A percentile compares a stretch with the other conserved stretches of the same genome.
These are phyloP conservation scores for Syzygium aromaticum DNA, from an alignment of 345 rosid genomes.

Conservation along the genomic window DNA sequence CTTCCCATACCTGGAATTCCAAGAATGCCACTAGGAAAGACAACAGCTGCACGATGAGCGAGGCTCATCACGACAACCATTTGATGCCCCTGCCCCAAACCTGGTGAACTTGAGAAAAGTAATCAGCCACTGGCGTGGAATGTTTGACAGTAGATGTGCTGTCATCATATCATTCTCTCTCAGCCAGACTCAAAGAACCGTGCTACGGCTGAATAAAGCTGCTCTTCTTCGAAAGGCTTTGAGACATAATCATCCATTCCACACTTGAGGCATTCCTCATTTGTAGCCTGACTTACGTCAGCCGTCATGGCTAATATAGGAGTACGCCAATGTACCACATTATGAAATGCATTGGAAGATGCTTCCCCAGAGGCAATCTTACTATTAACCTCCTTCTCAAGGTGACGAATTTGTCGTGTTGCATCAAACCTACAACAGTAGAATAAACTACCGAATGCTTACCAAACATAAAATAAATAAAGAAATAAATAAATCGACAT, in stretches of 20 bases:
- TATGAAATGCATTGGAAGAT: slow-evolving; percentile 26
- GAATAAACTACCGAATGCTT: background rate
- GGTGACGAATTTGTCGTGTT: slow-evolving; percentile 51
- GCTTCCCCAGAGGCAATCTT: slow-evolving; percentile 44
- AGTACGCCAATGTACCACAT: slow-evolving; percentile 44
- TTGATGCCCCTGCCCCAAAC: background rate
- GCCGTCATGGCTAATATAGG: slow-evolving; percentile 96
- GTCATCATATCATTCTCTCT: background rate
- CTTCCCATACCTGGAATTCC: background rate
- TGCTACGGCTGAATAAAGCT: slow-evolving; percentile 72
- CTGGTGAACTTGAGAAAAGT: background rate
- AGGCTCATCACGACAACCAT: background rate
- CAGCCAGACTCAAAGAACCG: slow-evolving; percentile 46
- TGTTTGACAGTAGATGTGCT: background rate
- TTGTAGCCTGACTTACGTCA: slow-evolving; percentile 77
- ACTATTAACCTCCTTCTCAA: slow-evolving; percentile 44
- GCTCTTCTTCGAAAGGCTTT: slow-evolving; percentile 79
- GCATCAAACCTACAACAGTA: slow-evolving; percentile 69
- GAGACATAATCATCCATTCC: slow-evolving; percentile 89
- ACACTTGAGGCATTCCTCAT: slow-evolving; percentile 60
- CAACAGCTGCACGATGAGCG: background rate
- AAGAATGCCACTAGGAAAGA: background rate
- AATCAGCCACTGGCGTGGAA: slow-evolving; percentile 1
- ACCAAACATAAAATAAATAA: background rate
- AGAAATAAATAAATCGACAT: background rate